Conservation (phyloP, 352 stramenopile species). For the Phytophthora sp. region DNA sequence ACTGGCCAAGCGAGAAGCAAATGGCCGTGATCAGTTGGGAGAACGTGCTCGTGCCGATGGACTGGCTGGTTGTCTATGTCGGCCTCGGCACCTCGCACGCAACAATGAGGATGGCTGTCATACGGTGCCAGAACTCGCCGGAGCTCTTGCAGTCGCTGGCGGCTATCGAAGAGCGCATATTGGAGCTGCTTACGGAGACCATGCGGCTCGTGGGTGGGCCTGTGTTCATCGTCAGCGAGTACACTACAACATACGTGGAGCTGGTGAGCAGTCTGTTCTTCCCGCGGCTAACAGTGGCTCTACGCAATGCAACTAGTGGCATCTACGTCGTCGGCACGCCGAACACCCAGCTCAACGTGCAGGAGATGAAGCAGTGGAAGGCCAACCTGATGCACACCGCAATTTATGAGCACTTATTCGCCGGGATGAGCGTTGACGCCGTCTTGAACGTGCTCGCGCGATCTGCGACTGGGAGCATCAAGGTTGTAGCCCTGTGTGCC, state of each 20-base stretch:
- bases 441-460: conserved; percentile 5
- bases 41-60: conserved; percentile 51
- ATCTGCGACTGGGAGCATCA: conserved; percentile 11
- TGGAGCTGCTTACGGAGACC: conserved; percentile 43
- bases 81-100: conserved; percentile 30
- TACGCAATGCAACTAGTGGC: conserved; percentile 35
- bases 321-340: conserved; percentile 54
- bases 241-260: conserved; percentile 46
- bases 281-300: conserved; percentile 40
- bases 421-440: neutral
- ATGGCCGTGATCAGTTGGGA: conserved; percentile 59
- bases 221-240: conserved; percentile 56
- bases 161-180: conserved; percentile 41
- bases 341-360: conserved; percentile 36
- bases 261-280: conserved; percentile 57
- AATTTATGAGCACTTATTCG: conserved; percentile 43
- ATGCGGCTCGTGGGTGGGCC: conserved; percentile 28
- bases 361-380: conserved; percentile 58
- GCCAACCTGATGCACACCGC: conserved; percentile 52
- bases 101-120: conserved; percentile 34
- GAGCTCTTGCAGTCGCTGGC: conserved; percentile 20
- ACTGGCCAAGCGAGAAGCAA: conserved; percentile 14
- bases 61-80: conserved; percentile 47
- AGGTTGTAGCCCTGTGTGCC: conserved; percentile 42
- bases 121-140: conserved; percentile 17